Evolutionary conservation across 768 basidiomycete genomes (phyloP).

Genomic region (Termitomyces sp.): DNA sequence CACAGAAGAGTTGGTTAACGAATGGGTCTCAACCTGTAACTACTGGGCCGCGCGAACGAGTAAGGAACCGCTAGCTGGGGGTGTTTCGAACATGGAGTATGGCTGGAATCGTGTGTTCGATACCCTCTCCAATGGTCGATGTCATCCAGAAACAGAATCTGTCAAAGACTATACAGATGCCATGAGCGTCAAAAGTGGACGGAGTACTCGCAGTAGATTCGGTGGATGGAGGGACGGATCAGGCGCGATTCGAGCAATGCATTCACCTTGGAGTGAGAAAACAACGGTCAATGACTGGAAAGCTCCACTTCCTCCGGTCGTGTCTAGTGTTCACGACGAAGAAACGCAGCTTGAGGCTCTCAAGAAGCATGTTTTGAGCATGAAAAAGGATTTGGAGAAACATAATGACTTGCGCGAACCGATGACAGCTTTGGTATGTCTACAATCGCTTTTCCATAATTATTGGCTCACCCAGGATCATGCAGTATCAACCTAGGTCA

Average conservation of each 20-base stretch:
- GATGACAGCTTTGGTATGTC: slow-evolving; percentile 70
- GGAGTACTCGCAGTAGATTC: slow-evolving; percentile 70
- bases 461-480: slow-evolving; percentile 4
- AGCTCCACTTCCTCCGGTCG: slow-evolving; percentile 76
- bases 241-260: slow-evolving; percentile 55
- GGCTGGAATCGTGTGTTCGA: slow-evolving; percentile 87
- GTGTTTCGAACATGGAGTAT: slow-evolving; percentile 99
- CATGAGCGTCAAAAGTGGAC: slow-evolving; percentile 69
- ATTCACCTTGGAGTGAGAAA: slow-evolving; percentile 75
- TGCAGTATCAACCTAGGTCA: slow-evolving; percentile 78
- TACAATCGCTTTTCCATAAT: neutral
- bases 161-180: slow-evolving; percentile 50
- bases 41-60: slow-evolving; percentile 97
- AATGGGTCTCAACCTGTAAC: slow-evolving; percentile 99
- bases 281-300: slow-evolving; percentile 92
- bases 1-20: slow-evolving; percentile 96
- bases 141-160: slow-evolving; percentile 54
- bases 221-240: slow-evolving; percentile 62
- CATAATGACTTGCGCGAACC: slow-evolving; percentile 83
- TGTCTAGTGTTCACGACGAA: slow-evolving; percentile 84
- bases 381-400: slow-evolving; percentile 74
- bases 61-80: slow-evolving; percentile 92
- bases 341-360: slow-evolving; percentile 90
- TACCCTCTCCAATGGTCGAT: slow-evolving; percentile 40
- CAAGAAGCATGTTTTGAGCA: slow-evolving; percentile 66